Conservation (phyloP, 1,139 yeast genomes). For the Eremothecium coryli region DNA sequence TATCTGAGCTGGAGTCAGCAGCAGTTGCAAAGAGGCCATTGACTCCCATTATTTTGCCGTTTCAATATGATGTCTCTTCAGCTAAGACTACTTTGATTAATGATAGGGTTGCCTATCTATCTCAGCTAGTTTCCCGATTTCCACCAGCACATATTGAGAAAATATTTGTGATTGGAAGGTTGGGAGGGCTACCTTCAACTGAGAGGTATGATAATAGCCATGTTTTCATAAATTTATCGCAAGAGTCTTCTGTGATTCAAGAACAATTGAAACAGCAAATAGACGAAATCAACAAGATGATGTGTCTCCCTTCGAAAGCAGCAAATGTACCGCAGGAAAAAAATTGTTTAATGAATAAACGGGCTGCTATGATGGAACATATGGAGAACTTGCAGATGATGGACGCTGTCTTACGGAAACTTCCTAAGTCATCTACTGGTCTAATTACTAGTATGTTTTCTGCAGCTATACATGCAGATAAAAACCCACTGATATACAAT, state of each 20-base stretch:
- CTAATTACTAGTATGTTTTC: conserved; percentile 31
- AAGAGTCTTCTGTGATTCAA: conserved; percentile 60
- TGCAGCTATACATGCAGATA: conserved; percentile 20
- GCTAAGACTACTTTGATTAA: conserved; percentile 15
- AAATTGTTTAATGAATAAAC: not conserved
- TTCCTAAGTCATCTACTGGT: conserved; percentile 34
- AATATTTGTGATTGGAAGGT: conserved; percentile 63
- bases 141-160: conserved; percentile 31
- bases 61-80: conserved; percentile 18
- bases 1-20: not conserved
- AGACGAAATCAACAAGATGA: no score
- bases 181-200: conserved; percentile 85
- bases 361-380: conserved; percentile 21
- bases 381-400: conserved; percentile 29
- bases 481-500: conserved; percentile 81
- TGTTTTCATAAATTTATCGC: conserved; percentile 75
- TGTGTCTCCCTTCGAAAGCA: no score
- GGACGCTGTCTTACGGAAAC: conserved; percentile 30
- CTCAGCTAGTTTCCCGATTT: conserved; percentile 9
- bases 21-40: conserved; percentile 5
- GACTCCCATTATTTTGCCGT: conserved; percentile 27
- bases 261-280: conserved; percentile 11
- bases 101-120: conserved; percentile 18
- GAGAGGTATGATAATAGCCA: conserved; percentile 80
- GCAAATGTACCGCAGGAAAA: not conserved